Base-by-base conservation (phyloP, 257 asterid genomes). In the Buddleja alternifolia region DNA sequence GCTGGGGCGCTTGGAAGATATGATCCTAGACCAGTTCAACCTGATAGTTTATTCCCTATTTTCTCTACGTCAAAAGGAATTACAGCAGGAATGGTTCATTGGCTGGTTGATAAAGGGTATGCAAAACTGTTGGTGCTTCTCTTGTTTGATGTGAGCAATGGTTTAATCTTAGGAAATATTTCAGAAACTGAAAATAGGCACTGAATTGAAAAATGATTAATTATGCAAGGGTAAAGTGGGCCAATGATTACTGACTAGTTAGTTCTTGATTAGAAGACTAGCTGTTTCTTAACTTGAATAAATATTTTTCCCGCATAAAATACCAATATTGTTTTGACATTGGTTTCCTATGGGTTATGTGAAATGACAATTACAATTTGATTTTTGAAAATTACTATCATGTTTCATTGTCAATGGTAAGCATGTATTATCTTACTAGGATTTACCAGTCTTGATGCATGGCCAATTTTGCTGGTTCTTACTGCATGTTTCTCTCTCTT, bases 11-110 rank as follows among this genome's bases (percentile, higher is more conserved):
- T 93, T 57, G 98, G 98, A 76, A 86, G 92, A 90, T 90, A 90
- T 76, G 98, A 93, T 75, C 98, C 98, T 36, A 88, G 98, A 70
- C 98, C 98, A 56, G 97, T 93, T 78, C 98, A 86, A 77, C 96
- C 96, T 7, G 98, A 93, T 84, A 88, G 97, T 78, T 86, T 93
- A 74, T 93, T 90, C 84, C 92, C 94, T 58, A 93, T 90, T 67
- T 93, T 93, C 76, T 93, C 98, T 48, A 97, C 75, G 16, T 86
- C 98, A 9, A 93, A 93, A 81, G 98, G 96, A 73, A 84, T 93
- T 59, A 90, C 96, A 14, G 86, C 97, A 29, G 97, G 98, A 72
- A 76, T 93, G 90, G 83, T 93, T 61, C 98, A 93, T 76, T 93
- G 97, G 96, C 90, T 93, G 67, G 94, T 77, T 68, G 96, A 93